Base-by-base conservation (phyloP, 2,329 filamentous ascomycete species). In the Cladosporium sp. region DNA sequence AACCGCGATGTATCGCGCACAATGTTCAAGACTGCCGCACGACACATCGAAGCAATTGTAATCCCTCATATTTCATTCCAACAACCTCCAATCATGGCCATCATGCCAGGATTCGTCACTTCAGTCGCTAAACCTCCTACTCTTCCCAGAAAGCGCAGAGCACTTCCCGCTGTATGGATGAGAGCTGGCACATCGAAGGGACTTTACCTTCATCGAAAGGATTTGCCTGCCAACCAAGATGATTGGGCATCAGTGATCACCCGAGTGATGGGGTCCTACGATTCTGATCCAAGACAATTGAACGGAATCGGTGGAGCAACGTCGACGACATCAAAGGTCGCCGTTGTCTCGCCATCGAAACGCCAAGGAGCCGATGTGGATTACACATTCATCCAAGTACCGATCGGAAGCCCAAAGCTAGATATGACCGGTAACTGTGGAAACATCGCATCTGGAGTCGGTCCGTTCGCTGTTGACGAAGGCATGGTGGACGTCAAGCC, bases 161-260 rank as follows among this genome's bases (percentile, higher is more conserved):
- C 65, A 34, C 67, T 79, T 5, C 76, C 75, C 1, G 77, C 77
- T 12, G 76, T 78, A n/a, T 74, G 76, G 65, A 79, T 79, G 78
- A 70, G 78, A 62, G 76, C 77, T 26, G 77, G 77, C 34, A 79
- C 78, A 8, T 79, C 77, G 3, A 80, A 79, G 63, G 78, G 78
- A 3, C 74, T 80, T 2, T 80, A 79, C 67, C 70, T 80, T 10
- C 77, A 80, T 28, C 69, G 71, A 28, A 73, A 76, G 59, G 68
- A 78, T 52, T 73, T 78, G 7, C 77, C 76, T 2, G 34, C 51
- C 2, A 71, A 72, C 6, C 58, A 67, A 24, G 61, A 72, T 15
- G 67, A 70, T 21, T 77, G 76, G 76, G 71, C 66, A 1, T 68
- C 73, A 0, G 74, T 77, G 30, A 66, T 78, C 3, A 68, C 76